A percentile compares a stretch with the other conserved stretches of the same genome.
These are phyloP conservation scores for Medicago lupulina DNA, from an alignment of 306 rosid genomes.

Conservation along the genomic window DNA sequence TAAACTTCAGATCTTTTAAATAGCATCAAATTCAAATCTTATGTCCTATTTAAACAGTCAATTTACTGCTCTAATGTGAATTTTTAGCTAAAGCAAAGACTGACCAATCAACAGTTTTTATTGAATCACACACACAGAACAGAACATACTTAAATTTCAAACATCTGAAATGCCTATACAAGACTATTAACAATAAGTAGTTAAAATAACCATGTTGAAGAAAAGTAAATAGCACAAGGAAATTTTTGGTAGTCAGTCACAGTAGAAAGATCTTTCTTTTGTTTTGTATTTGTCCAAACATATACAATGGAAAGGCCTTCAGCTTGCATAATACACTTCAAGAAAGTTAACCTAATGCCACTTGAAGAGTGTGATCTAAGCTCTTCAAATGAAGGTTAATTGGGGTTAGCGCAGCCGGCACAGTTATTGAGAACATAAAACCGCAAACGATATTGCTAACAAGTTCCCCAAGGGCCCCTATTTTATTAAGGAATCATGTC, in stretches of 20 bases:
- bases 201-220: not conserved
- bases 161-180: not conserved
- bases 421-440: conserved; percentile 27
- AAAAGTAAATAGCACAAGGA: not conserved
- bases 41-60: not conserved
- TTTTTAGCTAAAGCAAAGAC: not conserved
- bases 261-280: not conserved
- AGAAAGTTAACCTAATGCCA: not conserved
- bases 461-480: not conserved
- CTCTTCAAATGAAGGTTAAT: conserved; percentile 1
- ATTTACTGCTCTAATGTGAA: not conserved
- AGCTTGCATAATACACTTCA: not conserved
- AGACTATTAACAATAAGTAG: not conserved
- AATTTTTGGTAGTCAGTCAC: not conserved
- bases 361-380: not conserved
- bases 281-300: not conserved
- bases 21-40: not conserved
- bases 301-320: not conserved
- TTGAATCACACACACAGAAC: not conserved
- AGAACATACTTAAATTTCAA: not conserved
- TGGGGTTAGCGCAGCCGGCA: not conserved
- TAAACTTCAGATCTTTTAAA: conserved; percentile 22
- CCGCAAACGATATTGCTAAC: not conserved
- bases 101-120: not conserved
- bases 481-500: too few relatives aligned